Evolutionary conservation across 352 stramenopile species (phyloP), one percentile per base, ranked within the genome.

Genomic region (Phytophthora vignae): DNA sequence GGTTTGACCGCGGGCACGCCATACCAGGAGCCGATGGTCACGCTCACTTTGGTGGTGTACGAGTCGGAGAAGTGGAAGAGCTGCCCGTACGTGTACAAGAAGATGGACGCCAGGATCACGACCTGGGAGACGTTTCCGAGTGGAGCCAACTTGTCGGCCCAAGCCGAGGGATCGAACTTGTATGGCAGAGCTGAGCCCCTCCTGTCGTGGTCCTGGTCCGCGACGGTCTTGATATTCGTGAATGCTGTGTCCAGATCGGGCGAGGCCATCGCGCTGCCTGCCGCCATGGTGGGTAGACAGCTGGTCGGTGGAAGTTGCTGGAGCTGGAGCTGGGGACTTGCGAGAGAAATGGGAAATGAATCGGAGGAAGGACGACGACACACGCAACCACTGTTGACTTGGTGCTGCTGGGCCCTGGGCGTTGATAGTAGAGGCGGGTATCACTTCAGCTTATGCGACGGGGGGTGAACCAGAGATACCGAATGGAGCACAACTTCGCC

Each of bases 51-150:
- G 0, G 11, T 71, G 0, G 15, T 71, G 67, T 80, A 83, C 6
- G 60, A 11, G 3, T 65, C 59, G 15, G 68, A 77, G 33, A 76
- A 64, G 19, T 73, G 66, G 31, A 79, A 66, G 36, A 81, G 40
- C 11, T 83, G 65, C 11, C 65, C 73, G 40, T 73, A 78, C 12
- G 71, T n/a, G 68, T 81, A 86, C 12, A 78, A 19, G 49, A 70
- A 31, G 21, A 86, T 82, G 0, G 74, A 69, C 1, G 27, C 64
- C 12, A 80, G 14, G 53, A 84, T 74, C 15, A 78, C 36, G 7
- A 80, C 19, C 40, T 82, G 74, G 6, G 40, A n/a, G 5, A 19
- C 15, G 17, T 49, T 49, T 49, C 40, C 40, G 40, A 49, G 40
- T 19, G 15, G 40, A 19, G 40, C 40, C 15, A 49, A 49, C 12